These are phyloP conservation scores for Oryza glaberrima DNA, from an alignment of 176 grass and related monocot genomes.

Conservation along the genomic window DNA sequence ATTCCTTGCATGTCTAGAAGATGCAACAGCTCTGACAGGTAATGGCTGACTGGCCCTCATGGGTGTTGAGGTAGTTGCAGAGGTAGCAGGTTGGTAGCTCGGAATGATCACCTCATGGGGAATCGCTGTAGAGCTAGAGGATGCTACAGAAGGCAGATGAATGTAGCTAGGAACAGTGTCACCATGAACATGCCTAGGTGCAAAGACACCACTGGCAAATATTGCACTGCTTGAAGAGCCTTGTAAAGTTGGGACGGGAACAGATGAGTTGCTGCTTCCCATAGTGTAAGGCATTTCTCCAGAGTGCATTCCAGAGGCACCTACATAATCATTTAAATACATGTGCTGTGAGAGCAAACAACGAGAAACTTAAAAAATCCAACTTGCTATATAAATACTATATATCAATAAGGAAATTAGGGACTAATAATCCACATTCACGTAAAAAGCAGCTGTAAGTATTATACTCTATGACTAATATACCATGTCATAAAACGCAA, in stretches of 20 bases:
- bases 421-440: slow-evolving; percentile 21
- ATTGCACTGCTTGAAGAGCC: slow-evolving; percentile 32
- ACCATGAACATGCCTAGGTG: slow-evolving; percentile 46
- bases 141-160: slow-evolving; percentile 20
- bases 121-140: slow-evolving; percentile 39
- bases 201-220: slow-evolving; percentile 42
- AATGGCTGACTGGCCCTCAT: slow-evolving; percentile 1
- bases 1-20: slow-evolving; percentile 62
- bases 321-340: slow-evolving; percentile 32
- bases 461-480: slow-evolving; percentile 7
- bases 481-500: background rate
- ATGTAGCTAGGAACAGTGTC: slow-evolving; percentile 19
- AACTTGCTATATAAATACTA: background rate
- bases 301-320: background rate
- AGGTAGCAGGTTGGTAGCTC: slow-evolving; percentile 29
- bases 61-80: slow-evolving; percentile 28
- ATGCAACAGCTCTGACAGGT: slow-evolving; percentile 17
- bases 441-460: slow-evolving; percentile 24
- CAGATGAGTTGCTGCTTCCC: slow-evolving; percentile 41
- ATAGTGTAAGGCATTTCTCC: slow-evolving; percentile 19
- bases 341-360: slow-evolving; percentile 21
- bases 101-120: background rate
- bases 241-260: slow-evolving; percentile 36
- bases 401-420: background rate
- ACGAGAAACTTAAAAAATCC: background rate